Evolutionary conservation across 2,329 filamentous ascomycete genomes (phyloP).

Genomic region (Penicillium sp.): DNA sequence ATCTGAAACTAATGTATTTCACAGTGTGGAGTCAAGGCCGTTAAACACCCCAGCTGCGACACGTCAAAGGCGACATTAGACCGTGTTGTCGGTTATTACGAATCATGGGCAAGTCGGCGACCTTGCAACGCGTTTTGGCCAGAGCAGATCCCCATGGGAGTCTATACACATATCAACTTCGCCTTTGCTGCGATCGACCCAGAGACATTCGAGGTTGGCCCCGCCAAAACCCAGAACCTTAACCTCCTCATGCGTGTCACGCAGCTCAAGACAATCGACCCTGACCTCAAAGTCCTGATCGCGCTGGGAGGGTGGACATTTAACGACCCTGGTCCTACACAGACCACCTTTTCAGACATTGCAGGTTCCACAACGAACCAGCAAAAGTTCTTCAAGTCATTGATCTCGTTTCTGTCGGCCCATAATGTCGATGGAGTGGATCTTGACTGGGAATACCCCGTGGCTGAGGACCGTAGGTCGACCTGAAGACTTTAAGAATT

Average conservation of each 20-base stretch:
- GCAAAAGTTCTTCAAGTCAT: conserved; percentile 42
- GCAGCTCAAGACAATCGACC: conserved; percentile 35
- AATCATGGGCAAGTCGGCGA: conserved; percentile 33
- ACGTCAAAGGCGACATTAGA: background rate
- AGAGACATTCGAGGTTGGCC: conserved; percentile 13
- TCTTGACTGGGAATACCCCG: conserved; percentile 53
- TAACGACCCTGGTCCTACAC: conserved; percentile 37
- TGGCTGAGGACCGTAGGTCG: conserved; percentile 46
- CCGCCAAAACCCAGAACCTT: background rate
- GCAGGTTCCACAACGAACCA: conserved; percentile 23
- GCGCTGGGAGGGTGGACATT: conserved; percentile 50
- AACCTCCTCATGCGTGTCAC: conserved; percentile 28
- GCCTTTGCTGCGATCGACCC: conserved; percentile 21
- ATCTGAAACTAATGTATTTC: too few species aligned
- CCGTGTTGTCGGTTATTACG: conserved; percentile 42
- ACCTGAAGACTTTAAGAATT: conserved; percentile 42
- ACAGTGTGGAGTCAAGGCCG: conserved; percentile 14
- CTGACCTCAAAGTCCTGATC: conserved; percentile 39
- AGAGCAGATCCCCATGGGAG: conserved; percentile 20
- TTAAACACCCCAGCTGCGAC: conserved; percentile 5
- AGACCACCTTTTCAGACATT: conserved; percentile 29
- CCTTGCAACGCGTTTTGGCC: conserved; percentile 26
- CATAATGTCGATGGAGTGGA: conserved; percentile 55
- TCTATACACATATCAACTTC: conserved; percentile 21
- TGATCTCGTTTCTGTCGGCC: conserved; percentile 46